phyloP scores from a whole-genome alignment of 257 asterid species.

The Avicennia marina region DNA sequence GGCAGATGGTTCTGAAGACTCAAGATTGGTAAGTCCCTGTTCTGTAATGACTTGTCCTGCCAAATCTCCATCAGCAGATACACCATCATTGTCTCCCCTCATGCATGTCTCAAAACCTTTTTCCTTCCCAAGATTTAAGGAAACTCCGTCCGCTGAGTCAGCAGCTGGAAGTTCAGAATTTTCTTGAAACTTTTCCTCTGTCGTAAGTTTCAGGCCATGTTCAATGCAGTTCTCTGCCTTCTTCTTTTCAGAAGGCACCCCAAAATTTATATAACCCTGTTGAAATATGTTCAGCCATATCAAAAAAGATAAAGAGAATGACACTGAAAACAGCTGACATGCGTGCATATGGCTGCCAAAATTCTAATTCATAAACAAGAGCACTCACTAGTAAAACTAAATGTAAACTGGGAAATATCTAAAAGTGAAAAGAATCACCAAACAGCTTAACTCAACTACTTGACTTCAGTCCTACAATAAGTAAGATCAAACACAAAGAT shows the following conservation, averaged over 20 bases:
- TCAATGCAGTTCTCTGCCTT: slow-evolving; percentile 43
- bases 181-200: slow-evolving; percentile 50
- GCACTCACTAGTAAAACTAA: too few relatives aligned
- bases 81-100: slow-evolving; percentile 31
- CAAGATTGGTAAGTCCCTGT: slow-evolving; percentile 25
- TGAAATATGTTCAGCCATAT: slow-evolving; percentile 11
- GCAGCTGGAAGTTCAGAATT: slow-evolving; percentile 35
- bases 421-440: too few relatives aligned
- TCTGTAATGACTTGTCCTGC: slow-evolving; percentile 25
- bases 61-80: slow-evolving; percentile 36
- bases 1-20: slow-evolving; percentile 32
- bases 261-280: slow-evolving; percentile 95
- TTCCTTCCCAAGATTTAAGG: slow-evolving; percentile 55
- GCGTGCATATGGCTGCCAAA: too few relatives aligned
- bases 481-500: background rate
- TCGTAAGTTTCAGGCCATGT: slow-evolving; percentile 49
- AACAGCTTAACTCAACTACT: too few relatives aligned
- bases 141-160: slow-evolving; percentile 70
- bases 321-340: too few relatives aligned
- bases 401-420: too few relatives aligned
- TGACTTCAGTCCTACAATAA: background rate
- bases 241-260: slow-evolving; percentile 70
- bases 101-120: slow-evolving; percentile 37
- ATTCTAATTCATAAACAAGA: too few relatives aligned
- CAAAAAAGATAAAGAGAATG: slow-evolving; percentile 11